Conservation (phyloP, 1,284 basidiomycete species). For the Phellopilus nigrolimitatus region DNA sequence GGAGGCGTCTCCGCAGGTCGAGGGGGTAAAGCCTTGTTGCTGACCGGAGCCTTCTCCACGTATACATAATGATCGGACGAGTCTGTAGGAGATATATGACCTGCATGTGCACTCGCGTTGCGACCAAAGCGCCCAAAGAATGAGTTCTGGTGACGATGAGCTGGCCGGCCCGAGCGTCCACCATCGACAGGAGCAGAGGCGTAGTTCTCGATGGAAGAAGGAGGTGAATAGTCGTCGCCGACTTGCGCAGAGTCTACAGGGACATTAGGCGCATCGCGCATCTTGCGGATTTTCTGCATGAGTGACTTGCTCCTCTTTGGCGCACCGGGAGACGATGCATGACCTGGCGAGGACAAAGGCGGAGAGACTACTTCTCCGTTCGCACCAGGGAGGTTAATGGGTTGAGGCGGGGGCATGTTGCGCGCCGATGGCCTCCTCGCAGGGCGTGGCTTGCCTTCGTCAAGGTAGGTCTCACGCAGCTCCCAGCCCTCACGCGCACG, state of each 20-base stretch:
- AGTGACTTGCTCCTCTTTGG: constrained; percentile 74
- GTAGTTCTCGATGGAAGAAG: constrained; percentile 39
- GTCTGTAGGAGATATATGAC: constrained; percentile 35
- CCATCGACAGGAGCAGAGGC: constrained; percentile 23
- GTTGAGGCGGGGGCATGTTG: constrained; percentile 69
- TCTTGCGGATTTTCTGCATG: constrained; percentile 79
- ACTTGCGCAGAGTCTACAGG: constrained; percentile 53
- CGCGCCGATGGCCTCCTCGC: constrained; percentile 35
- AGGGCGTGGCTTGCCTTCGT: constrained; percentile 31
- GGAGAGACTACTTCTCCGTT: constrained; percentile 29
- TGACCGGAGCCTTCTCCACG: constrained; percentile 42
- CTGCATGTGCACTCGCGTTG: constrained; percentile 24
- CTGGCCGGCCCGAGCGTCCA: constrained; percentile 39
- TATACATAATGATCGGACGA: constrained; percentile 56
- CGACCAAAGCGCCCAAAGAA: constrained; percentile 61
- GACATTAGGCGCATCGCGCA: constrained; percentile 77
- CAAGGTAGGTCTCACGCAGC: constrained; percentile 39
- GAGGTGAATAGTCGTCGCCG: constrained; percentile 41
- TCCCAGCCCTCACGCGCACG: constrained; percentile 34
- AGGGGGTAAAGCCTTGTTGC: constrained; percentile 65
- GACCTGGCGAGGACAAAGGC: constrained; percentile 34
- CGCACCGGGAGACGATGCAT: constrained; percentile 28
- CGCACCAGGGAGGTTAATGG: constrained; percentile 61
- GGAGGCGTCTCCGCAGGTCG: constrained; percentile 34
- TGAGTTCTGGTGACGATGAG: constrained; percentile 65